Percentiles rank a stretch among this genome's conserved stretches.
Conservation (phyloP, 345 rosid species). For the Syzygium aqueum region DNA sequence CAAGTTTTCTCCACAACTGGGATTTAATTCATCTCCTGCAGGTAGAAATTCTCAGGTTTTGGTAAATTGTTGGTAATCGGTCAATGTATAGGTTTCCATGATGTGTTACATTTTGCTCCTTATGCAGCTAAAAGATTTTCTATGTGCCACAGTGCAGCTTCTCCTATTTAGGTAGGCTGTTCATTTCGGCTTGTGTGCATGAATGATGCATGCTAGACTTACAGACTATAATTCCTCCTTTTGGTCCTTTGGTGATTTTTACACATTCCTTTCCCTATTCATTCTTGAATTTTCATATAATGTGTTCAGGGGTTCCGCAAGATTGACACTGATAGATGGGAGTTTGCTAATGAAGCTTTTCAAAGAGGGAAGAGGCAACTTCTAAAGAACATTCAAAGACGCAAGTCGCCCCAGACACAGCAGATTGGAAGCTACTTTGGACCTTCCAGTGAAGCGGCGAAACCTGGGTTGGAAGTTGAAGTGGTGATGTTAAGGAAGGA, state of each 20-base stretch:
- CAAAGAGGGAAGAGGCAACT: conserved; percentile 73
- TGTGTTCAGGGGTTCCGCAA: conserved; percentile 73
- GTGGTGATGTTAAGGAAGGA: conserved; percentile 57
- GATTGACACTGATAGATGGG: conserved; percentile 86
- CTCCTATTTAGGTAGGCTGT: neutral
- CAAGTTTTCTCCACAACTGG: conserved; percentile 9
- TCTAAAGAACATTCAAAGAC: conserved; percentile 75
- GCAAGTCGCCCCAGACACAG: conserved; percentile 61
- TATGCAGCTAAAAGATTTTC: neutral
- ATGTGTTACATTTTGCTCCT: neutral
- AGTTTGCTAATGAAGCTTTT: conserved; percentile 84
- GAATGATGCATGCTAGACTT: neutral
- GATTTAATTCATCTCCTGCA: conserved; percentile 22
- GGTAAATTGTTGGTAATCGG: neutral
- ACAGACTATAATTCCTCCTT: neutral
- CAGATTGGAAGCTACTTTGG: conserved; percentile 43
- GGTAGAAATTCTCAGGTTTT: conserved; percentile 31
- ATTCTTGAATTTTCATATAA: conserved; percentile 16
- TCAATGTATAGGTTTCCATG: neutral
- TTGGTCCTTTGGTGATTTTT: neutral
- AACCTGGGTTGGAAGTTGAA: conserved; percentile 42
- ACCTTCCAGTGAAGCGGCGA: conserved; percentile 29
- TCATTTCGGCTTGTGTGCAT: neutral
- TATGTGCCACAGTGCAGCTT: neutral
- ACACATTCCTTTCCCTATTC: neutral